Conservation (phyloP, 768 basidiomycete species). For the Leccinum sublutescens region DNA sequence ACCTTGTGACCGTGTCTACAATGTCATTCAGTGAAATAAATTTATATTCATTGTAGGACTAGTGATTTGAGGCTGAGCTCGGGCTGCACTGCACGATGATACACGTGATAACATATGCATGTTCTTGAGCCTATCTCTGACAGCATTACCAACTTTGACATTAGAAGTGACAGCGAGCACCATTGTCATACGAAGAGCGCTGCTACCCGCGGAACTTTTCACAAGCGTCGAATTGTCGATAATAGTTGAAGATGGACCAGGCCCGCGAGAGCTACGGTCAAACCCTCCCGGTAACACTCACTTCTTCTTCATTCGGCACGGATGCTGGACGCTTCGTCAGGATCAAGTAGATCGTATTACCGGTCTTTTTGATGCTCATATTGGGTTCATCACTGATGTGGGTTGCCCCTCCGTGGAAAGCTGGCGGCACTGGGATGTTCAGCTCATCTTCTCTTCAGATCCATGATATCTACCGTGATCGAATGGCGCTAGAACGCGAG, state of each 20-base stretch:
- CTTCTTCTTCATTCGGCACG: not conserved
- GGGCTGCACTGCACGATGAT: not conserved
- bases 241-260: slow-evolving; percentile 15
- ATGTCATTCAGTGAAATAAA: not conserved
- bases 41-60: too few species aligned
- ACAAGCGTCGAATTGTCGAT: not conserved
- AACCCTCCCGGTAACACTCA: slow-evolving; percentile 47
- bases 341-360: slow-evolving; percentile 72
- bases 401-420: slow-evolving; percentile 20
- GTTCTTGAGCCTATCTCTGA: not conserved
- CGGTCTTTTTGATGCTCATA: slow-evolving; percentile 56
- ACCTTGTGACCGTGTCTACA: not conserved
- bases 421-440: not conserved
- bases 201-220: not conserved
- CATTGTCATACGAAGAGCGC: not conserved
- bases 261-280: slow-evolving; percentile 43
- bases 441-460: slow-evolving; percentile 43
- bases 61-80: too few species aligned
- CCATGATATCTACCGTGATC: slow-evolving; percentile 68
- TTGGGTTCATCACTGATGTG: slow-evolving; percentile 67
- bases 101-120: not conserved
- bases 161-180: slow-evolving; percentile 4
- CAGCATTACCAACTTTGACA: not conserved
- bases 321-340: slow-evolving; percentile 35
- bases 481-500: slow-evolving; percentile 70